Evolutionary conservation across 2,329 filamentous ascomycete species (phyloP).

Genomic region (Alternaria ventricosa): DNA sequence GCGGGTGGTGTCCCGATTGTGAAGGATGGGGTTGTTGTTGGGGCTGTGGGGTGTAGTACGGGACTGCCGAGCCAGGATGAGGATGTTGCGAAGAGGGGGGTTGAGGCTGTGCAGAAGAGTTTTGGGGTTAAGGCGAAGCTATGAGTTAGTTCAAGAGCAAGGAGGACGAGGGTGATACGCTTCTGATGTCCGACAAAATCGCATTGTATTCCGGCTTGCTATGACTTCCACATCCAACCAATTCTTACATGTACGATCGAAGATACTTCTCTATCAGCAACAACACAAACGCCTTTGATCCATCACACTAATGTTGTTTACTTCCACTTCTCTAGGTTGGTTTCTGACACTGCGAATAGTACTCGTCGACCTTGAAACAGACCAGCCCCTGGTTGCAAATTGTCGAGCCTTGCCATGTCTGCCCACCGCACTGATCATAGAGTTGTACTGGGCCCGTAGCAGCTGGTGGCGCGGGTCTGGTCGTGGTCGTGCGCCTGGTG

Average conservation of each 20-base stretch:
- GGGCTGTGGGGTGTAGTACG: conserved; percentile 62
- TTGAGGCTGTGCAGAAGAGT: conserved; percentile 55
- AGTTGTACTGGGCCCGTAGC: conserved; percentile 15
- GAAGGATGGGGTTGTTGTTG: conserved; percentile 57
- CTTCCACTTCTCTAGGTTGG: not conserved
- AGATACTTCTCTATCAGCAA: not conserved
- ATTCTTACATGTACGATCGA: not conserved
- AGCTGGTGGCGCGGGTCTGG: conserved; percentile 1
- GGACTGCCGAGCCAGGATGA: conserved; percentile 63
- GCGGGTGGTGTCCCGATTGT: conserved; percentile 61
- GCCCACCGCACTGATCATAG: conserved; percentile 20
- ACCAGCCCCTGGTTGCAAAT: conserved; percentile 12
- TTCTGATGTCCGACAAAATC: not conserved
- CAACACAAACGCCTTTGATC: too few relatives aligned
- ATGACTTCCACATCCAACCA: not conserved
- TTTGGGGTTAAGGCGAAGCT: conserved; percentile 50
- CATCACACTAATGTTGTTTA: not conserved
- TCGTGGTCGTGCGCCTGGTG: not conserved
- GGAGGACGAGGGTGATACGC: not conserved
- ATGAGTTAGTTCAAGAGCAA: conserved; percentile 20
- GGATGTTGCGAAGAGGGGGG: conserved; percentile 59
- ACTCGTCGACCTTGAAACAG: conserved; percentile 20
- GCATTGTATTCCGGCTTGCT: not conserved
- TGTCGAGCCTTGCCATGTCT: conserved; percentile 12
- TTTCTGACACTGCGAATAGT: conserved; percentile 25